Percentiles rank a stretch among this genome's conserved stretches.
These are phyloP conservation scores for Penicillium bialowiezense DNA, from an alignment of 495 filamentous ascomycete genomes.

Conservation along the genomic window DNA sequence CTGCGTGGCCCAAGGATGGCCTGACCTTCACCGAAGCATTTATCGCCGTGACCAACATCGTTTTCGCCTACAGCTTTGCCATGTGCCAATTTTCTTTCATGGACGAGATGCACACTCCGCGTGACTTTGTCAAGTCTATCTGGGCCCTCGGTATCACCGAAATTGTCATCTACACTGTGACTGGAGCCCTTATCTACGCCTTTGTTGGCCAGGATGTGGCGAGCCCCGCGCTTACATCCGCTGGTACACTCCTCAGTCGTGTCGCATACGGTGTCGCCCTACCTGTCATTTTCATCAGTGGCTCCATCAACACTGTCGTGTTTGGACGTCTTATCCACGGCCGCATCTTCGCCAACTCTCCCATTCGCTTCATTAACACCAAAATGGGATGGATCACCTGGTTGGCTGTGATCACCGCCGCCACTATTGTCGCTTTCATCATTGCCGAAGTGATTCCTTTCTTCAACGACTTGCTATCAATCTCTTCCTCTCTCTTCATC, in stretches of 20 bases:
- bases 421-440: slow-evolving; percentile 63
- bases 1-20: slow-evolving; percentile 31
- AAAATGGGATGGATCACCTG: slow-evolving; percentile 57
- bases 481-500: slow-evolving; percentile 47
- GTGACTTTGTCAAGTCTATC: slow-evolving; percentile 61
- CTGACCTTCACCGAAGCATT: slow-evolving; percentile 40
- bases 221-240: slow-evolving; percentile 67
- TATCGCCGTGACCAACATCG: slow-evolving; percentile 66
- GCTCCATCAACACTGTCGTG: slow-evolving; percentile 62
- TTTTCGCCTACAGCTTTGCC: slow-evolving; percentile 63
- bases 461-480: slow-evolving; percentile 60
- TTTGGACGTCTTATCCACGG: slow-evolving; percentile 60
- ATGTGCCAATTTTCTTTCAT: slow-evolving; percentile 71
- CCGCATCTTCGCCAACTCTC: slow-evolving; percentile 50
- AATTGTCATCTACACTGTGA: slow-evolving; percentile 65
- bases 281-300: slow-evolving; percentile 70
- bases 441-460: slow-evolving; percentile 69
- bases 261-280: slow-evolving; percentile 70
- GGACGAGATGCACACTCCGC: slow-evolving; percentile 69
- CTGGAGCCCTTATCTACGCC: slow-evolving; percentile 63
- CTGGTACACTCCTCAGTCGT: slow-evolving; percentile 56
- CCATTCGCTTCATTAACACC: slow-evolving; percentile 57
- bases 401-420: slow-evolving; percentile 48
- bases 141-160: slow-evolving; percentile 57
- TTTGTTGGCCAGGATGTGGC: slow-evolving; percentile 64